Base-by-base conservation (phyloP, 2,329 filamentous ascomycete species). In the Xylariomycetidae sp. region DNA sequence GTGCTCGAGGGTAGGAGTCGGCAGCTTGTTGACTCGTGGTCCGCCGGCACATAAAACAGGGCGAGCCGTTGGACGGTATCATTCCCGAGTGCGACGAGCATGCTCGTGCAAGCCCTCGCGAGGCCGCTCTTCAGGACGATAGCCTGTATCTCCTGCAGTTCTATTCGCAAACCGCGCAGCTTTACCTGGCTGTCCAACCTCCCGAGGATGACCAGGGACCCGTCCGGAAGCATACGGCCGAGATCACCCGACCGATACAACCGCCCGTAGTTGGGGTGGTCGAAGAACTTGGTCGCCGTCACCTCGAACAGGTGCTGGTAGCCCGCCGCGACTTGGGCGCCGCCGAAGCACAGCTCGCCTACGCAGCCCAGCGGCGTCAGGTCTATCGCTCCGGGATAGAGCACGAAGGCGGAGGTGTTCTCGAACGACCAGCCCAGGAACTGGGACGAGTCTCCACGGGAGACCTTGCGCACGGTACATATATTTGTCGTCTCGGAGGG, bases 401-500 rank as follows among this genome's bases (percentile, higher is more conserved):
- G 55, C 2, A 94, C 77, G 38, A 88, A 77, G 0, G 76, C 72
- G 0, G 86, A 92, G 0, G 85, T 94, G 40, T 90, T 94, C 8
- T 69, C 62, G 17, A 95, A 76, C 0, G 80, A 73, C 38, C 67
- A 70, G 0, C 89, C 89, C n/a, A 95, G 78, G 46, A 89, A 88
- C 40, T 80, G 81, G 31, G 85, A 75, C 14, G 72, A 61, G 48
- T 88, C 77, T 1, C 64, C 59, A 0, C 48, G 44, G 0, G 63
- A 58, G 53, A 90, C 79, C 25, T 72, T 67, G 39, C 80, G 81
- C 7, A 90, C 73, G 0, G 84, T 88, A 59, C 86, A 94, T 14
- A 94, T 88, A 45, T 94, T 94, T 2, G 87, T 94, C 0, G 84
- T 88, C 57, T 94, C 88, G 1, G 84, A 87, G 0, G 88, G 86